Evolutionary conservation across 2,329 filamentous ascomycete species (phyloP).

Genomic region (Fusarium ambrosium): DNA sequence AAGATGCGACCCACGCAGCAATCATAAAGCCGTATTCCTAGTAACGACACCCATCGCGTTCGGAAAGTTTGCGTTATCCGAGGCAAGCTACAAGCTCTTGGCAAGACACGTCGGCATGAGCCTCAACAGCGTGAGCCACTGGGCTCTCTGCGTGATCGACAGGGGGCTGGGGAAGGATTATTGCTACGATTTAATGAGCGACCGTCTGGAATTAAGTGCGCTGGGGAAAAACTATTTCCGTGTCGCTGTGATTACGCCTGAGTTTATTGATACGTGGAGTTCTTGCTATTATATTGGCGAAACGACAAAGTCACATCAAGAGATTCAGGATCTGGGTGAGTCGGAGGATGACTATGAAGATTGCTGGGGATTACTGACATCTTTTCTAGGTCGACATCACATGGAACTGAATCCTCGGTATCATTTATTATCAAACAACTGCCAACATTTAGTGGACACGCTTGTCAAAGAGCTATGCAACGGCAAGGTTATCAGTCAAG

Average conservation of each 20-base stretch:
- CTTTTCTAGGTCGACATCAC: constrained; percentile 25
- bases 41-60: constrained; percentile 43
- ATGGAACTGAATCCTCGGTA: constrained; percentile 36
- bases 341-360: accelerated
- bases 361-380: neutral
- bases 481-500: constrained; percentile 44
- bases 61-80: constrained; percentile 38
- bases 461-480: constrained; percentile 46
- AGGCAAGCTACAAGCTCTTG: constrained; percentile 39
- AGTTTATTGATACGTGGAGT: constrained; percentile 44
- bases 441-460: constrained; percentile 42
- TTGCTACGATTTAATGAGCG: constrained; percentile 47
- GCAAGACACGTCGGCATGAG: constrained; percentile 45
- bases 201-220: constrained; percentile 40
- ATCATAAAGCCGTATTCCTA: constrained; percentile 41
- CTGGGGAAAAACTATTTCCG: constrained; percentile 45
- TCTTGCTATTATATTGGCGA: constrained; percentile 46
- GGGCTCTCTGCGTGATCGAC: constrained; percentile 45
- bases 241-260: constrained; percentile 31
- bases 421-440: constrained; percentile 41
- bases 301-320: constrained; percentile 43
- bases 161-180: constrained; percentile 37
- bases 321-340: constrained; percentile 41
- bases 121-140: constrained; percentile 45
- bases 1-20: constrained; percentile 28